These are phyloP conservation scores for Exophiala calicioides DNA, from an alignment of 2,329 filamentous ascomycete genomes.

Conservation along the genomic window DNA sequence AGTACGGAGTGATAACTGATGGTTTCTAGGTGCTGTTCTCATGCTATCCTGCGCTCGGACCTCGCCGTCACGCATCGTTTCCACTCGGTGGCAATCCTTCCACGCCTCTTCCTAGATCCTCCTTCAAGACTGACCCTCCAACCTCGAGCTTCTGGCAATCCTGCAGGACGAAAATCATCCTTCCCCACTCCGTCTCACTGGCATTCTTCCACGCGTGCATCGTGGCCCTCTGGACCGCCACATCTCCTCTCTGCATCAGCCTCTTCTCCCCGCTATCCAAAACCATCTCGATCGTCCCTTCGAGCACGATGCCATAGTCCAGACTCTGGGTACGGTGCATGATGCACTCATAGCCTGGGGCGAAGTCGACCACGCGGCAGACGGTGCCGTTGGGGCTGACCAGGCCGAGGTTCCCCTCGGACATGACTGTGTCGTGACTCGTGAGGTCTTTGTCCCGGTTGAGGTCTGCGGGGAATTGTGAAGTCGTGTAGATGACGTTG, in stretches of 20 bases:
- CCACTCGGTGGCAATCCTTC: conserved; percentile 29
- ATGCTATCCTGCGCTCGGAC: neutral
- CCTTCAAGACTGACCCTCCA: conserved; percentile 28
- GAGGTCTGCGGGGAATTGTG: conserved; percentile 39
- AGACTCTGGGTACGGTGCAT: conserved; percentile 58
- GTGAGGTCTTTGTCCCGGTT: conserved; percentile 40
- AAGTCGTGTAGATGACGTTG: conserved; percentile 45
- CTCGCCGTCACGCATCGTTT: conserved; percentile 17
- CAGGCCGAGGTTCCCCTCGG: conserved; percentile 37
- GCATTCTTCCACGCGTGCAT: conserved; percentile 44
- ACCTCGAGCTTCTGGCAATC: conserved; percentile 29
- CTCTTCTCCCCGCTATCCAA: conserved; percentile 55
- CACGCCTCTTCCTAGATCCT: conserved; percentile 26
- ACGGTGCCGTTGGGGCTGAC: conserved; percentile 36
- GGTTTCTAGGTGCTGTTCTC: neutral
- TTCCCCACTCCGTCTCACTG: conserved; percentile 29
- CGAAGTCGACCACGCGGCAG: conserved; percentile 43
- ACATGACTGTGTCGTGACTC: conserved; percentile 35
- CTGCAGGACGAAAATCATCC: conserved; percentile 32
- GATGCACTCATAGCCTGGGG: conserved; percentile 43
- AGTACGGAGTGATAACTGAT: too few species aligned
- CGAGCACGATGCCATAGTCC: conserved; percentile 58
- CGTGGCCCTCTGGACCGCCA: conserved; percentile 56
- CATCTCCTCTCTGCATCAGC: conserved; percentile 52
- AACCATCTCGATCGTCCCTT: conserved; percentile 55